Base-by-base conservation (phyloP, 1,139 yeast genomes). In the Blastobotrys arbuscula region DNA sequence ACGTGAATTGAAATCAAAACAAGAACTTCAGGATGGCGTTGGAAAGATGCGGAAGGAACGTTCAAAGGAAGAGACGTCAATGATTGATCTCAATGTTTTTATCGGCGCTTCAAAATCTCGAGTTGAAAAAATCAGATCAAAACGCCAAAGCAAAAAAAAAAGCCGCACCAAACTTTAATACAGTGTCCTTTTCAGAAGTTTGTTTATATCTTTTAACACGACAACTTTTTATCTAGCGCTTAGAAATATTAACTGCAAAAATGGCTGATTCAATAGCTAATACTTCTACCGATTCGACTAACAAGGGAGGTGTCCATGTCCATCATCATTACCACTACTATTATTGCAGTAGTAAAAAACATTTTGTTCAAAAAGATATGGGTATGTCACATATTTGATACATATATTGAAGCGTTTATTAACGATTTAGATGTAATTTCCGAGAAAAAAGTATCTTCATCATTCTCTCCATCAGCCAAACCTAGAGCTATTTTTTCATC, bases 21-120 rank as follows among this genome's bases (percentile, higher is more conserved):
- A 33, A 24, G 53, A 55, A 31, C 41, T 55, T n/a, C 45, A 41
- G 15, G 37, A 47, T 4, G 55, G 52, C 13, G 43, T 55, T 37
- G 43, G 39, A 2, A 39, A 40, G 39, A 38, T 44, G 48, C 15
- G 16, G 12, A 3, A 19, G 31, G 30, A 38, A 38, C 15, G 41
- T 5, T 5, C 10, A 36, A 36, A 36, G 12, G 13, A 36, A 18
- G 24, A n/a, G n/a, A 36, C n/a, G 24, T 33, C 16, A 5, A 36
- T 36, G 15, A 38, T 38, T 38, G 16, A 38, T 38, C 19, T 20
- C 12, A 16, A 21, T 16, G 3, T 12, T 4, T 16, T 38, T 19
- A 19, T 20, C 24, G 18, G 18, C 5, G 37, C 37, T 33, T 33
- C 36, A 33, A 33, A 33, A 33, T 6, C 16, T 15, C 36, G 36